Conservation (phyloP, 2,329 filamentous ascomycete genomes). For the Claviceps humidiphila region DNA sequence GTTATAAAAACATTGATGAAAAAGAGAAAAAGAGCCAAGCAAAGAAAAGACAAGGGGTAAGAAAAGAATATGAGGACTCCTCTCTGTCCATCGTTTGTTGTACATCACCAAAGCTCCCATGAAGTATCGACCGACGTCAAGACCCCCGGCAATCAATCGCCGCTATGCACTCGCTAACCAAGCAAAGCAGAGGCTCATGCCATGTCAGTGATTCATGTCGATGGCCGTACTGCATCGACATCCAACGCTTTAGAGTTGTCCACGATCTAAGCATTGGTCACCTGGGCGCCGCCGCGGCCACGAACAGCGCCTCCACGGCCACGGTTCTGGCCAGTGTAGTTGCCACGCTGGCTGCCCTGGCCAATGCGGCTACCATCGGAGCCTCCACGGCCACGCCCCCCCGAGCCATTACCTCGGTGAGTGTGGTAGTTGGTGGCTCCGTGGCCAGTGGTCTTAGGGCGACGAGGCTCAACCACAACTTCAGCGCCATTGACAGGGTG, state of each 20-base stretch:
- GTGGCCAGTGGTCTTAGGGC: constrained; percentile 58
- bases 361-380: constrained; percentile 46
- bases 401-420: constrained; percentile 44
- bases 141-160: background rate
- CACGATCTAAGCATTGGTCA: constrained; percentile 33
- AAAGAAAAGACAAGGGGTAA: background rate
- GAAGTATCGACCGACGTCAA: background rate
- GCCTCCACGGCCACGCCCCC: constrained; percentile 51
- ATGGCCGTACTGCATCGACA: background rate
- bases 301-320: constrained; percentile 55
- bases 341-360: constrained; percentile 50
- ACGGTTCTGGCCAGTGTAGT: constrained; percentile 53
- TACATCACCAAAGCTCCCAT: background rate
- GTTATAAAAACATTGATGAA: constrained; percentile 11
- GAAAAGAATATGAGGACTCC: background rate
- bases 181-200: background rate
- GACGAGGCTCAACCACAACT: constrained; percentile 80
- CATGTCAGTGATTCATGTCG: background rate
- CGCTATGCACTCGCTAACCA: background rate
- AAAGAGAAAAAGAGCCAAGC: constrained; percentile 8
- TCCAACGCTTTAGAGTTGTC: background rate
- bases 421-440: constrained; percentile 55
- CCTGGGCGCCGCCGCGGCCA: constrained; percentile 47
- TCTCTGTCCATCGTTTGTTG: constrained; percentile 11
- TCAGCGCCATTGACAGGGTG: constrained; percentile 72